A percentile compares a stretch with the other conserved stretches of the same genome.
These are phyloP conservation scores for Metschnikowia shivogae DNA, from an alignment of 805 yeast species.

Conservation along the genomic window DNA sequence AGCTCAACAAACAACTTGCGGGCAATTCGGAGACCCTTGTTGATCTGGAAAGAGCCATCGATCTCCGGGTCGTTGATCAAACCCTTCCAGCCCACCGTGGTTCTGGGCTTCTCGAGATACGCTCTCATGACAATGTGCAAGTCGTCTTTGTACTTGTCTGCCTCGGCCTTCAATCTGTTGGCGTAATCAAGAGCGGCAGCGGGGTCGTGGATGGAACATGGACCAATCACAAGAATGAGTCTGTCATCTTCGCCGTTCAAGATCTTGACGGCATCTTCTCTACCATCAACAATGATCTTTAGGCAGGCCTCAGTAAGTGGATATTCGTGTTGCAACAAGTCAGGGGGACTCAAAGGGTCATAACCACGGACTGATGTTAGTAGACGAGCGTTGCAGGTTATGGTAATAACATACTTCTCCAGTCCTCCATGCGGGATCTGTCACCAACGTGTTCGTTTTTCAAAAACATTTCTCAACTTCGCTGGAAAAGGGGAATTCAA, in stretches of 20 bases:
- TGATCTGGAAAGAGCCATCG: slow-evolving; percentile 87
- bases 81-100: slow-evolving; percentile 99
- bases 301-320: slow-evolving; percentile 56
- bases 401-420: slow-evolving; percentile 41
- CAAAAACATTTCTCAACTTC: slow-evolving; percentile 59
- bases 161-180: slow-evolving; percentile 55
- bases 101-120: slow-evolving; percentile 95
- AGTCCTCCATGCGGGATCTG: slow-evolving; percentile 58
- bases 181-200: slow-evolving; percentile 88
- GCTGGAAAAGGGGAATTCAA: slow-evolving; percentile 4
- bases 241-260: slow-evolving; percentile 77
- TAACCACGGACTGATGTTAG: slow-evolving; percentile 59
- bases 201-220: slow-evolving; percentile 94
- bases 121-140: slow-evolving; percentile 93
- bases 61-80: slow-evolving; percentile 95
- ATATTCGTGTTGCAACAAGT: slow-evolving; percentile 78
- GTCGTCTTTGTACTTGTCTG: slow-evolving; percentile 71
- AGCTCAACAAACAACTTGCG: slow-evolving; percentile 81
- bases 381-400: background rate
- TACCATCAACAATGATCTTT: slow-evolving; percentile 67
- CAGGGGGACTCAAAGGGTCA: slow-evolving; percentile 94
- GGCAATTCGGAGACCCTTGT: slow-evolving; percentile 86
- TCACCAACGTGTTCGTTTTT: slow-evolving; percentile 83
- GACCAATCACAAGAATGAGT: slow-evolving; percentile 85
- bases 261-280: slow-evolving; percentile 73